Evolutionary conservation across 1,139 yeast species (phyloP).

Genomic region (Sporopachydermia cereana): DNA sequence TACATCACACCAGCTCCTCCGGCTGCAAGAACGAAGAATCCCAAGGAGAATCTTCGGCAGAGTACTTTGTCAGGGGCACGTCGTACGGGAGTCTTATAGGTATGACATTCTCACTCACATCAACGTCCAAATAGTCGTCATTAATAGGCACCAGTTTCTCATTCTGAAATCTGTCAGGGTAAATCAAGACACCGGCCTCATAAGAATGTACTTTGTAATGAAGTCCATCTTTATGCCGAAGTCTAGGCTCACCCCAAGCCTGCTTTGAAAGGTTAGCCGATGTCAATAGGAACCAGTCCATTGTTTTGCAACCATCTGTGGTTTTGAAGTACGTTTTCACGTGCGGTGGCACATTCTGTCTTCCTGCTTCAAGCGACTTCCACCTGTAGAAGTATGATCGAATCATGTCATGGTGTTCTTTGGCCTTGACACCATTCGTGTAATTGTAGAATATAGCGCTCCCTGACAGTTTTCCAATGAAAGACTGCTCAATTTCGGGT

Average conservation of each 20-base stretch:
- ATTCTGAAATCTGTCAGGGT: slow-evolving; percentile 12
- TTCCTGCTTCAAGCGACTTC: slow-evolving; percentile 19
- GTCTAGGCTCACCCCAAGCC: slow-evolving; percentile 23
- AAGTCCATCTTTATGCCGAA: not conserved
- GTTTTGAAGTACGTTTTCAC: slow-evolving; percentile 23
- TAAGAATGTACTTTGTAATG: slow-evolving; percentile 18
- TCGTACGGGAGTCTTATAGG: slow-evolving; percentile 20
- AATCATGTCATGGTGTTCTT: slow-evolving; percentile 17
- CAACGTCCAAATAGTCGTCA: slow-evolving; percentile 11
- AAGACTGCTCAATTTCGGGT: slow-evolving; percentile 18
- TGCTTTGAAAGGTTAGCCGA: slow-evolving; percentile 25
- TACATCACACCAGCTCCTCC: not conserved
- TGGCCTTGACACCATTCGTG: slow-evolving; percentile 12
- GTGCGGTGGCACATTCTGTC: slow-evolving; percentile 24
- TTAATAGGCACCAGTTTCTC: slow-evolving; percentile 14
- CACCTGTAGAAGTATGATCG: slow-evolving; percentile 18
- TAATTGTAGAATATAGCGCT: slow-evolving; percentile 19
- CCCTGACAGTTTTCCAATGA: slow-evolving; percentile 23
- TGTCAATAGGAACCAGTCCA: slow-evolving; percentile 23
- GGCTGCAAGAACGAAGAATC: slow-evolving; percentile 9
- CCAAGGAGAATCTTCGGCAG: slow-evolving; percentile 16
- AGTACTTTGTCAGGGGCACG: slow-evolving; percentile 17
- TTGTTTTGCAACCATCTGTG: slow-evolving; percentile 9
- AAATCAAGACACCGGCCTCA: slow-evolving; percentile 23
- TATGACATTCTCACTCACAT: slow-evolving; percentile 2